A percentile compares a stretch with the other conserved stretches of the same genome.
Evolutionary conservation across 148 eudicot species (phyloP).

Genomic region (Cornus suecica): DNA sequence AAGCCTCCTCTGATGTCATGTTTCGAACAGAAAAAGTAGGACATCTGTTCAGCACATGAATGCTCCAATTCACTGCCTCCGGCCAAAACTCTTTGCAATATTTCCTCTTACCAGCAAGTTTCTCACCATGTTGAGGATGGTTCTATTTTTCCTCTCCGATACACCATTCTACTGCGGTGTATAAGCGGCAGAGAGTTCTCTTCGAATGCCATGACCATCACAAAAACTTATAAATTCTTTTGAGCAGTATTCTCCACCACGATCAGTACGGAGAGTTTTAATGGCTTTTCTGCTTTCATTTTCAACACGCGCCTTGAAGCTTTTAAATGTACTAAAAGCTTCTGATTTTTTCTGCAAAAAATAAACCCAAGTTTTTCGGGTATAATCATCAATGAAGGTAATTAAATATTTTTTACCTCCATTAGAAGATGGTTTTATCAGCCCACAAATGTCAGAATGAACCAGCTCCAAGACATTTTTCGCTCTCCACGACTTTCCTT

Average conservation of each 20-base stretch:
- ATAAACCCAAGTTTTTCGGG: not conserved
- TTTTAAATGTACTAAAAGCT: too few relatives aligned
- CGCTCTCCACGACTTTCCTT: too few relatives aligned
- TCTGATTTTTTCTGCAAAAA: not conserved
- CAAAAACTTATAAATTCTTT: too few relatives aligned
- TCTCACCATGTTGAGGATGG: not conserved
- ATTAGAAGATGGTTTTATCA: not conserved
- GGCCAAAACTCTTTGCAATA: not conserved
- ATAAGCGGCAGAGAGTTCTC: not conserved
- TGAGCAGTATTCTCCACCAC: not conserved
- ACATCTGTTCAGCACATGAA: not conserved
- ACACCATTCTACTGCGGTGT: not conserved
- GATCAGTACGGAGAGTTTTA: not conserved
- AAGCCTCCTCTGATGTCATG: too few relatives aligned
- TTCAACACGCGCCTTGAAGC: not conserved
- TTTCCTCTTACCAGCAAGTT: not conserved
- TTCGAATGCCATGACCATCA: not conserved
- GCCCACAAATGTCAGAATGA: too few relatives aligned
- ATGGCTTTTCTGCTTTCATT: not conserved
- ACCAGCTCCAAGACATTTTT: too few relatives aligned
- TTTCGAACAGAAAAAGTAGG: not conserved
- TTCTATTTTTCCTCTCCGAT: too few relatives aligned
- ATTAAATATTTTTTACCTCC: not conserved
- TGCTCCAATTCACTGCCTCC: not conserved
- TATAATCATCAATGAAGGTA: not conserved